These are phyloP conservation scores for Tolypocladium amazonense DNA, from an alignment of 2,329 filamentous ascomycete genomes.

Conservation along the genomic window DNA sequence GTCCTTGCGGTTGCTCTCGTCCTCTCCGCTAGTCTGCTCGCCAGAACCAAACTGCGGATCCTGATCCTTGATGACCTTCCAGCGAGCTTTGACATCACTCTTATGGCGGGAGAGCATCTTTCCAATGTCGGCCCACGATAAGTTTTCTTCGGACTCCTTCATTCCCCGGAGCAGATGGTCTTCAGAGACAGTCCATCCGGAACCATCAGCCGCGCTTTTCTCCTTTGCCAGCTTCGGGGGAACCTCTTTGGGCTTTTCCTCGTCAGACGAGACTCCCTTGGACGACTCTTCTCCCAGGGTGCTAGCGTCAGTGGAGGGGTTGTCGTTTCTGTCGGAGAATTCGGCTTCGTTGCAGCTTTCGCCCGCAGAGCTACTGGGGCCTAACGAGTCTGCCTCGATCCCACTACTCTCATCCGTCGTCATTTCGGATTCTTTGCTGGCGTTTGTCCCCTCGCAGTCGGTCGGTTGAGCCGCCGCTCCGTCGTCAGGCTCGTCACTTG, in stretches of 20 bases:
- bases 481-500: not conserved
- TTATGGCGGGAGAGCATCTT: conserved; percentile 14
- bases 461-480: not conserved
- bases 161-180: conserved; percentile 22
- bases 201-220: not conserved
- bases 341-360: not conserved
- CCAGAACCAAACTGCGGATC: conserved; percentile 1
- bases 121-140: conserved; percentile 20
- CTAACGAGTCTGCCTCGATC: not conserved
- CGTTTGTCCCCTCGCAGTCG: not conserved
- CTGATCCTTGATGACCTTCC: conserved; percentile 19
- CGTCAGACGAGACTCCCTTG: not conserved
- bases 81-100: conserved; percentile 19
- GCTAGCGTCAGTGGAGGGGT: conserved; percentile 2
- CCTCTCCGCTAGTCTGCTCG: conserved; percentile 1
- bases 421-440: not conserved
- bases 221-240: not conserved
- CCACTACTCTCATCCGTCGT: not conserved
- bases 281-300: conserved; percentile 3
- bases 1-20: not conserved
- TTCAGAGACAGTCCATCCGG: conserved; percentile 22
- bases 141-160: conserved; percentile 16
- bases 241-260: not conserved
- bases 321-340: conserved; percentile 1
- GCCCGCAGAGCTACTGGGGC: not conserved